Base-by-base conservation (phyloP, 352 stramenopile species). In the Globisporangium polare region DNA sequence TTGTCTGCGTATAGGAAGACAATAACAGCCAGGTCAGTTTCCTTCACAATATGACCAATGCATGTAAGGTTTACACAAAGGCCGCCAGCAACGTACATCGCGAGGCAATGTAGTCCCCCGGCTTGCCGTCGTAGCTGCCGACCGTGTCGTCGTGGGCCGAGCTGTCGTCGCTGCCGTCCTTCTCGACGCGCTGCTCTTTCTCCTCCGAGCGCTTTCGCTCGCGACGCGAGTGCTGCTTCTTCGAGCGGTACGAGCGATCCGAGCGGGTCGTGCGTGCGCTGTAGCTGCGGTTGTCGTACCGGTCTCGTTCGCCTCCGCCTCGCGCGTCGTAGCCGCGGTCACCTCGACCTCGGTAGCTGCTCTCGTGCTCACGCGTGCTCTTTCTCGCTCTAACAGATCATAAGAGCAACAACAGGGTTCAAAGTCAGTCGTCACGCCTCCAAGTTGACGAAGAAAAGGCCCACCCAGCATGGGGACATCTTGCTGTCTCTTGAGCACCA, bases 21-120 rank as follows among this genome's bases (percentile, higher is more conserved):
- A 50, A 52, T 22, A 27, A 50, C 9, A 26, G 12, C 8, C 18
- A 6, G 17, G 29, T 49, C 45, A 55, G 15, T 37, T 27, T 60
- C 47, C 27, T 15, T 65, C 22, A 47, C 12, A 15, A n/a, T 35
- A n/a, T 20, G 4, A 20, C 2, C 2, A 33, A 9, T 20, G n/a
- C 35, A 9, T 43, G 9, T 55, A 15, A 49, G 7, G 6, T 5
- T 50, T 5, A 20, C 13, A 20, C 2, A 62, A 10, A 50, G 29
- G 2, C 29, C 29, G 29, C 29, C 29, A 60, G 8, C 17, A 33
- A 72, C 72, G 29, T 68, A 82, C 74, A 98, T 24, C 86, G 77
- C 56, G 87, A 76, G 29, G 76, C 76, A 63, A 98, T 92, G 52
- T 97, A 80, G 55, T 92, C 86, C 6, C 93, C 95, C 0, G 87